A percentile compares a stretch with the other conserved stretches of the same genome.
phyloP scores from a whole-genome alignment of 306 rosid genomes.

The Cucurbita moschata region DNA sequence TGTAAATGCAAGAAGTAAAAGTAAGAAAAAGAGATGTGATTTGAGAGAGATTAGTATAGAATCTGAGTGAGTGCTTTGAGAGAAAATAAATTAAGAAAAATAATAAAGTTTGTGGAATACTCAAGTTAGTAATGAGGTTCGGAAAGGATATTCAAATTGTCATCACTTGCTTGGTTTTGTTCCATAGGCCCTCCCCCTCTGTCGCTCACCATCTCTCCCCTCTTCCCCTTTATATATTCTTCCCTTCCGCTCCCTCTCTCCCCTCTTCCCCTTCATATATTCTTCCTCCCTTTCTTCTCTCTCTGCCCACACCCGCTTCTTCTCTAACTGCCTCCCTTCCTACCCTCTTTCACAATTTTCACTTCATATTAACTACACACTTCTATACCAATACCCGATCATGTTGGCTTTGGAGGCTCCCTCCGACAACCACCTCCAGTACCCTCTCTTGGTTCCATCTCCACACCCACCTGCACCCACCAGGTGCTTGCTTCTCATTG shows the following conservation, averaged over 20 bases:
- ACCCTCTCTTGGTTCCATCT: neutral
- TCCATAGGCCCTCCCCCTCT: constrained; percentile 6
- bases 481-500: constrained; percentile 15
- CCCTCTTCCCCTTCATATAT: neutral
- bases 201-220: neutral
- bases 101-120: neutral
- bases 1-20: too few species aligned
- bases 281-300: too few species aligned
- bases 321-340: too few species aligned
- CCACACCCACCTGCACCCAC: constrained; percentile 11
- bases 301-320: too few species aligned
- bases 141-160: constrained; percentile 18
- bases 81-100: too few species aligned
- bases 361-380: too few species aligned
- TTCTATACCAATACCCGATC: neutral
- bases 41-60: neutral
- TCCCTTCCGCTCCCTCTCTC: neutral
- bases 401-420: constrained; percentile 21
- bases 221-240: neutral
- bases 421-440: neutral
- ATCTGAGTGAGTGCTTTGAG: neutral
- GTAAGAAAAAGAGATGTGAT: neutral
- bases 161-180: constrained; percentile 4
- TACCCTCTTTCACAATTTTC: too few species aligned
- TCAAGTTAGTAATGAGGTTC: neutral